phyloP scores from a whole-genome alignment of 306 rosid genomes.

The Vigna angularis region DNA sequence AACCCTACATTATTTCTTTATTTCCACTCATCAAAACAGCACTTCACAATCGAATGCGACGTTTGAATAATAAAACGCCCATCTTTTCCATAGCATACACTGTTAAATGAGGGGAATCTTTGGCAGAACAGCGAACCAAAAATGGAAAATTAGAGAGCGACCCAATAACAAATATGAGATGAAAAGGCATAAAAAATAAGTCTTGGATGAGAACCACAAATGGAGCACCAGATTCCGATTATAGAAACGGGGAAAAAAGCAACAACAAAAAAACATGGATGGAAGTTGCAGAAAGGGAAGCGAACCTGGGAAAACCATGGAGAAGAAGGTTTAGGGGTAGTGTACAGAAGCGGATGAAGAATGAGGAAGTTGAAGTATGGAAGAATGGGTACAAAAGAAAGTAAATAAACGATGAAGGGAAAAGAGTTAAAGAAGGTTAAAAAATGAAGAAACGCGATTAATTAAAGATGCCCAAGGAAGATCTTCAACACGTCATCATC shows the following conservation, averaged over 20 bases:
- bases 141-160: slow-evolving; percentile 31
- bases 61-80: not conserved
- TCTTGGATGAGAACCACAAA: slow-evolving; percentile 52
- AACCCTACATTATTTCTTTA: not conserved
- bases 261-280: not conserved
- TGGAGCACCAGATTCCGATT: slow-evolving; percentile 47
- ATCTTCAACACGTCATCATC: slow-evolving; percentile 60
- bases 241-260: not conserved
- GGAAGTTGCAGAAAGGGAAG: not conserved
- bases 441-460: not conserved
- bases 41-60: slow-evolving; percentile 33
- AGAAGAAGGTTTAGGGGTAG: slow-evolving; percentile 20
- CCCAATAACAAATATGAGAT: not conserved
- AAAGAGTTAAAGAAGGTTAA: slow-evolving; percentile 25
- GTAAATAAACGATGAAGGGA: slow-evolving; percentile 1
- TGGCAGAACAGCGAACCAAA: slow-evolving; percentile 5
- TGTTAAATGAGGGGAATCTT: not conserved
- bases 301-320: slow-evolving; percentile 48
- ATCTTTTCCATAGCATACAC: slow-evolving; percentile 5
- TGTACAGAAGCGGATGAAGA: slow-evolving; percentile 37
- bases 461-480: slow-evolving; percentile 44
- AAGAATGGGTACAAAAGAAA: slow-evolving; percentile 34
- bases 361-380: slow-evolving; percentile 41
- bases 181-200: slow-evolving; percentile 27
- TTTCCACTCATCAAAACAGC: slow-evolving; percentile 2